Percentiles rank a stretch among this genome's conserved stretches.
Conservation (phyloP, 768 basidiomycete genomes). For the Boletus insuetus region DNA sequence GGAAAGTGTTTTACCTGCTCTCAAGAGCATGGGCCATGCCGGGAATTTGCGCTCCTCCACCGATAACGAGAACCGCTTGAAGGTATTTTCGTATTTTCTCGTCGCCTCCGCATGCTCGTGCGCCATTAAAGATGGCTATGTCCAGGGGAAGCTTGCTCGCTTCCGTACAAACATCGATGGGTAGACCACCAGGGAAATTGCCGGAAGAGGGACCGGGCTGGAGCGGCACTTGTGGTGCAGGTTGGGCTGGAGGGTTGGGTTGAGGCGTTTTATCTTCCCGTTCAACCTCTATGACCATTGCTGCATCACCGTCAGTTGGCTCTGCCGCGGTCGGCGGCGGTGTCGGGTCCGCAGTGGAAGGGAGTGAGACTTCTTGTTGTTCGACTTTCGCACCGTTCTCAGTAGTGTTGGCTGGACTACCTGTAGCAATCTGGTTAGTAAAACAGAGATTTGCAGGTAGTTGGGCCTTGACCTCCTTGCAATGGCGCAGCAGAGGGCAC, state of each 20-base stretch:
- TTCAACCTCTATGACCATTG: constrained; percentile 49
- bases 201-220: constrained; percentile 25
- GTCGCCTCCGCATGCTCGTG: constrained; percentile 82
- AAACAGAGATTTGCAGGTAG: neutral
- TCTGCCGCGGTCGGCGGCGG: constrained; percentile 26
- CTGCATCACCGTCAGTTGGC: constrained; percentile 26
- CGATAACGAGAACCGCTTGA: constrained; percentile 83
- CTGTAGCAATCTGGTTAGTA: constrained; percentile 11
- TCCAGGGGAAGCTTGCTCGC: constrained; percentile 89
- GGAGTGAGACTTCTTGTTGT: constrained; percentile 34
- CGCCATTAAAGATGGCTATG: constrained; percentile 89
- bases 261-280: constrained; percentile 36
- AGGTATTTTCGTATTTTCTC: constrained; percentile 90
- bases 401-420: constrained; percentile 17
- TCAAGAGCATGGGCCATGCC: constrained; percentile 86
- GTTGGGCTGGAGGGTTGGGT: constrained; percentile 26
- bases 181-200: constrained; percentile 41
- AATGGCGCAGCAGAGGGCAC: constrained; percentile 22
- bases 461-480: constrained; percentile 24
- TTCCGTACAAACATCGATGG: constrained; percentile 79
- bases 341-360: constrained; percentile 32
- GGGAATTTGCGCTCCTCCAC: constrained; percentile 76
- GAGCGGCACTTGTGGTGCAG: constrained; percentile 11
- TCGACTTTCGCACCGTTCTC: constrained; percentile 32
- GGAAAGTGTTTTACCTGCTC: constrained; percentile 56